phyloP scores from a whole-genome alignment of 208 protist species.

The Trypanosoma avium region DNA sequence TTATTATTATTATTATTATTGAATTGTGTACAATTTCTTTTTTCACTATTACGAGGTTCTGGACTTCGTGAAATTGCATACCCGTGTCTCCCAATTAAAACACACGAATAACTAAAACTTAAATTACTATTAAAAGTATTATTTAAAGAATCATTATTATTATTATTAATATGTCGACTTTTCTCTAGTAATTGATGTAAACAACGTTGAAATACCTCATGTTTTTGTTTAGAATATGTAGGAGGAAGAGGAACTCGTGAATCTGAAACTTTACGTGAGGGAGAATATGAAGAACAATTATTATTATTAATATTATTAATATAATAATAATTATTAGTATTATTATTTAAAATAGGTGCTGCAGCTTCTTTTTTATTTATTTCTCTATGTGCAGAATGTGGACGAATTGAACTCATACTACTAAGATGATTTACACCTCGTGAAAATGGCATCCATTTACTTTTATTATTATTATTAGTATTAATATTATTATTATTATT shows the following conservation, averaged over 20 bases:
- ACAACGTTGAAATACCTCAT: constrained; percentile 4
- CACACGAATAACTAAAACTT: constrained; percentile 1
- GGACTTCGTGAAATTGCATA: neutral
- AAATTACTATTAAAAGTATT: neutral
- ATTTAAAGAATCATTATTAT: neutral
- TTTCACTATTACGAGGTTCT: neutral
- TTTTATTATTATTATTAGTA: neutral
- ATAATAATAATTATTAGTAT: too few species aligned
- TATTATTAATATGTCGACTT: too few species aligned
- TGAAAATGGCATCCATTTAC: neutral
- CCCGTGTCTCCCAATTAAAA: neutral
- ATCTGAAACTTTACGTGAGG: too few species aligned
- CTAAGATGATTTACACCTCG: constrained; percentile 2
- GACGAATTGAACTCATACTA: neutral
- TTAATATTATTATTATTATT: neutral
- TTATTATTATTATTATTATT: neutral
- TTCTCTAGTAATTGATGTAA: neutral
- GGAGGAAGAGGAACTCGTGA: too few species aligned
- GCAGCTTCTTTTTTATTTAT: neutral
- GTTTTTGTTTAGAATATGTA: too few species aligned
- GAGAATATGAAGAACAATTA: too few species aligned
- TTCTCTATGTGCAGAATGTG: neutral
- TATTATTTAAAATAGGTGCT: too few species aligned
- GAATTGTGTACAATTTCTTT: neutral
- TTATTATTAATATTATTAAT: too few species aligned